Evolutionary conservation across 2,329 filamentous ascomycete genomes (phyloP).

Genomic region (Aspergillus fijiensis): DNA sequence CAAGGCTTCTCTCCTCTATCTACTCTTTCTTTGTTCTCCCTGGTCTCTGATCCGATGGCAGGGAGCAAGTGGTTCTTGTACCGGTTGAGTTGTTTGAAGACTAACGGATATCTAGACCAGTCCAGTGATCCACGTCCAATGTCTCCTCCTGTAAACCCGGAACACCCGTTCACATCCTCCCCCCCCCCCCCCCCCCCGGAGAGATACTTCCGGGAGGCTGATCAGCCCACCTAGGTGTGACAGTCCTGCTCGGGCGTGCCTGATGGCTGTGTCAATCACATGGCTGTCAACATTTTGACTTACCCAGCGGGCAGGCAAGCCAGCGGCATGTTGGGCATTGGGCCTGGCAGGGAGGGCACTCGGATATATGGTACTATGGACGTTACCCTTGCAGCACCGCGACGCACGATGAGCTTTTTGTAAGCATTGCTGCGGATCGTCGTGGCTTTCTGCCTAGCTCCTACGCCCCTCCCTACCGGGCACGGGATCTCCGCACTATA

Average conservation of each 20-base stretch:
- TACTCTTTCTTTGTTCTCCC: background rate
- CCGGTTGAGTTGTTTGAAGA: background rate
- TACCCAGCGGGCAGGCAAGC: background rate
- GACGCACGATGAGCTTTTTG: background rate
- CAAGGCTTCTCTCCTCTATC: background rate
- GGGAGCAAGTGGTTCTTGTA: background rate
- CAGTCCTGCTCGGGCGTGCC: background rate
- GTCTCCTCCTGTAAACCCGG: background rate
- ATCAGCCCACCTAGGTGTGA: background rate
- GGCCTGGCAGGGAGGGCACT: background rate
- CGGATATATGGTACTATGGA: background rate
- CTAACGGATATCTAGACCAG: background rate
- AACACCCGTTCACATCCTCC: background rate
- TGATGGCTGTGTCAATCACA: slow-evolving; percentile 7
- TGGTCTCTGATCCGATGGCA: background rate
- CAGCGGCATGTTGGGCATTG: background rate
- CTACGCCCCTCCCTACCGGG: background rate
- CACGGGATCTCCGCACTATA: background rate
- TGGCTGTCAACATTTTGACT: background rate
- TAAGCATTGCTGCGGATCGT: background rate
- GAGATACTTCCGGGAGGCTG: background rate
- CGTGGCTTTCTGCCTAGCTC: background rate
- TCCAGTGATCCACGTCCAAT: background rate
- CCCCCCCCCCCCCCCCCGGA: background rate
- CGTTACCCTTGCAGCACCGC: background rate